phyloP scores from a whole-genome alignment of 2,329 filamentous ascomycete genomes.

The Grosmannia huntii region DNA sequence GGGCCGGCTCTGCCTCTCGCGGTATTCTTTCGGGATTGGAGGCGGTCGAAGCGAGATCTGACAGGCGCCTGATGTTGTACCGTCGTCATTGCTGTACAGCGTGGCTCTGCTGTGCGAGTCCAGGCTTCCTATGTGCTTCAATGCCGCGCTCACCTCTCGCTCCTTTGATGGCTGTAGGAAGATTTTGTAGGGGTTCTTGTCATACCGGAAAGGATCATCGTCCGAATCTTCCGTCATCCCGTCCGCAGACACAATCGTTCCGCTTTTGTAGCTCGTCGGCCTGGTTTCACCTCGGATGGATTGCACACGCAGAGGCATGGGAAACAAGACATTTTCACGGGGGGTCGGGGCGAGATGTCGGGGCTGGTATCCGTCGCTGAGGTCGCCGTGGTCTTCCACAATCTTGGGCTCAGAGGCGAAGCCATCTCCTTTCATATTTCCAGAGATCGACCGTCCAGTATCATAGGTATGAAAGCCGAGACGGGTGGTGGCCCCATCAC shows the following conservation, averaged over 20 bases:
- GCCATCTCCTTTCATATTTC: background rate
- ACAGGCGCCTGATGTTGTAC: constrained; percentile 15
- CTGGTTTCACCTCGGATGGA: constrained; percentile 6
- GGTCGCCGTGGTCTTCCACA: background rate
- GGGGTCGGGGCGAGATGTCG: background rate
- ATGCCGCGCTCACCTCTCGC: constrained; percentile 28
- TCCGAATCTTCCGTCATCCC: constrained; percentile 21
- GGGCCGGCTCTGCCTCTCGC: background rate
- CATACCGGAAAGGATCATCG: constrained; percentile 33
- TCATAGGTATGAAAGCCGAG: constrained; percentile 1
- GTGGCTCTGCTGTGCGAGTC: constrained; percentile 15
- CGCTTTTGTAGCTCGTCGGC: constrained; percentile 11
- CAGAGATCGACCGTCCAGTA: background rate
- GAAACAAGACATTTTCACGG: constrained; percentile 4
- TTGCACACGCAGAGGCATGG: constrained; percentile 12
- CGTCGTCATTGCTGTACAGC: constrained; percentile 13
- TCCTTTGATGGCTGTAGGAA: constrained; percentile 27
- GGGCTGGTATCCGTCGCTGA: background rate
- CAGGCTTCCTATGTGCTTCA: constrained; percentile 19
- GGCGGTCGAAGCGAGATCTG: constrained; percentile 4
- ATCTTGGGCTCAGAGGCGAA: background rate
- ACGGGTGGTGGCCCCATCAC: constrained; percentile 2
- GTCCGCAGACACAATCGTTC: constrained; percentile 16
- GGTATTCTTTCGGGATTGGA: constrained; percentile 8
- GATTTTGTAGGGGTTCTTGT: constrained; percentile 24